Conservation (phyloP, 306 rosid genomes). For the peach (Prunus persica) region Prunus_persica_NCBIv2 NC_034010.1:20519501-20520000, state of each 20-base stretch:
- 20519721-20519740: conserved; percentile 37
- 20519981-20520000: no score
- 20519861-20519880: neutral
- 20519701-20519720: conserved; percentile 20
- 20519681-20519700: conserved; percentile 33
- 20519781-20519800: neutral
- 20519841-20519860: neutral
- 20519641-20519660: conserved; percentile 47
- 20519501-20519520: conserved; percentile 28
- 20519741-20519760: conserved; percentile 42
- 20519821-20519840: neutral
- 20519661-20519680: conserved; percentile 34
- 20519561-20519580: conserved; percentile 27
- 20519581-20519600: conserved; percentile 27
- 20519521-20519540: conserved; percentile 26
- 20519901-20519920: neutral
- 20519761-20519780: conserved; percentile 63
- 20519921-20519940: neutral
- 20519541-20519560: conserved; percentile 31
- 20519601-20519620: conserved; percentile 44
- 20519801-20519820: neutral
- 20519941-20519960: neutral
- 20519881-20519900: neutral
- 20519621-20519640: conserved; percentile 62
- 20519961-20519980: no score